These are phyloP conservation scores for Talaromyces proteolyticus DNA, from an alignment of 495 filamentous ascomycete genomes.

Conservation along the genomic window DNA sequence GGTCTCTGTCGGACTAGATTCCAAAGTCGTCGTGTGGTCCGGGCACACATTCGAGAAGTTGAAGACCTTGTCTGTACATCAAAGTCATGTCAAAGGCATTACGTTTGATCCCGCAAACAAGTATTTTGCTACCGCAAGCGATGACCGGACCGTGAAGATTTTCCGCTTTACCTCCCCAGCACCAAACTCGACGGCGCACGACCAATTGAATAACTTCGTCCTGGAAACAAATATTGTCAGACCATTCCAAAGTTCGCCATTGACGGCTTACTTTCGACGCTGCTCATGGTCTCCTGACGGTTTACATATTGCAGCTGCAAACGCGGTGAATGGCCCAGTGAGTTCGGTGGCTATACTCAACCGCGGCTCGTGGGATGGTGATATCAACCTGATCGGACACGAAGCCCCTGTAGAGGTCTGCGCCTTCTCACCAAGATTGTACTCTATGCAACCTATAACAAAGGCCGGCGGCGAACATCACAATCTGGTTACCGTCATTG, in stretches of 20 bases:
- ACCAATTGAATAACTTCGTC: conserved; percentile 91
- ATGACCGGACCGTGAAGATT: conserved; percentile 94
- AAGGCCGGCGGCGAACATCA: conserved; percentile 28
- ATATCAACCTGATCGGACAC: conserved; percentile 96
- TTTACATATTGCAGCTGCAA: conserved; percentile 92
- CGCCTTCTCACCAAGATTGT: conserved; percentile 89
- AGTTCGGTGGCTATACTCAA: conserved; percentile 96
- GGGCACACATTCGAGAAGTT: conserved; percentile 97
- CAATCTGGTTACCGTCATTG: conserved; percentile 83
- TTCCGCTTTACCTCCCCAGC: conserved; percentile 88
- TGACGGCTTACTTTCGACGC: conserved; percentile 94
- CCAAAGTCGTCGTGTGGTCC: conserved; percentile 97
- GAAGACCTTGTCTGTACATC: conserved; percentile 83
- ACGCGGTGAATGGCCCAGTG: conserved; percentile 94
- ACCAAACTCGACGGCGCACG: conserved; percentile 88
- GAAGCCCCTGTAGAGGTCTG: conserved; percentile 96
- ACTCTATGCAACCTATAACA: conserved; percentile 60
- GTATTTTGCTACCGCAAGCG: conserved; percentile 96
- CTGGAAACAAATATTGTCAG: conserved; percentile 79
- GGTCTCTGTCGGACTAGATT: conserved; percentile 94
- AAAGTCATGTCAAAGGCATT: conserved; percentile 97
- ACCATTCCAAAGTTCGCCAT: conserved; percentile 80
- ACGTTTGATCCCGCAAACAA: conserved; percentile 99
- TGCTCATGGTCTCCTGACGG: conserved; percentile 98
- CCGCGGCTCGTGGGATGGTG: conserved; percentile 85